A percentile compares a stretch with the other conserved stretches of the same genome.
phyloP scores from a whole-genome alignment of 176 grass and related monocot species.

The Oryza meyeriana region DNA sequence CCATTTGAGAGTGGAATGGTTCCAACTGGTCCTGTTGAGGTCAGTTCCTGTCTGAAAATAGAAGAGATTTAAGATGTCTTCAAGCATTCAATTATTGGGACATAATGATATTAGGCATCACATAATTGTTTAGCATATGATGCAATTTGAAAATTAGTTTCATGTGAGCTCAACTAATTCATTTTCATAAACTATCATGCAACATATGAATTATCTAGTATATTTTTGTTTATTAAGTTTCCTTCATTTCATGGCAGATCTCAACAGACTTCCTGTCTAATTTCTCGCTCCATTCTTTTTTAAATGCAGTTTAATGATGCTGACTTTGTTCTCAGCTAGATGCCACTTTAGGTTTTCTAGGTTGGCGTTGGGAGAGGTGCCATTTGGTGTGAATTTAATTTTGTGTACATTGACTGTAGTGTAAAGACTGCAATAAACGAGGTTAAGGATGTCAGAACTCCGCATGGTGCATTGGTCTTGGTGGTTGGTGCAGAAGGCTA shows the following conservation, averaged over 20 bases:
- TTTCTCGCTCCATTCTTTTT: neutral
- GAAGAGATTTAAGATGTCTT: neutral
- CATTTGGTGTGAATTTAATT: neutral
- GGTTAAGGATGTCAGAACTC: neutral
- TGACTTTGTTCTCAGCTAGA: neutral
- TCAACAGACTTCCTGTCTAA: too few relatives aligned
- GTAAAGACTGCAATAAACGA: neutral
- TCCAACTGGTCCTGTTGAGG: conserved; percentile 71
- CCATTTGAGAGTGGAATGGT: conserved; percentile 58
- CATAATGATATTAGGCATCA: neutral
- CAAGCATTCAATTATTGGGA: neutral
- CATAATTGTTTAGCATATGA: neutral
- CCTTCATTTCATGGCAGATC: neutral
- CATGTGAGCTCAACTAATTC: neutral
- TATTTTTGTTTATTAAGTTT: neutral
- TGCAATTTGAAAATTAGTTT: conserved; percentile 4
- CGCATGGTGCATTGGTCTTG: neutral
- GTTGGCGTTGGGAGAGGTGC: neutral
- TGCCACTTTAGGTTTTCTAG: neutral
- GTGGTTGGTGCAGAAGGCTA: neutral
- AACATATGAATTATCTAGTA: neutral
- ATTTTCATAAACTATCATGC: neutral
- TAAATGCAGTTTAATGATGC: neutral
- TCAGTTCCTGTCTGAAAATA: conserved; percentile 36
- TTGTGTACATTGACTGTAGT: neutral